These are phyloP conservation scores for Eruca vesicaria DNA, from an alignment of 441 rosid species.

Conservation along the genomic window DNA sequence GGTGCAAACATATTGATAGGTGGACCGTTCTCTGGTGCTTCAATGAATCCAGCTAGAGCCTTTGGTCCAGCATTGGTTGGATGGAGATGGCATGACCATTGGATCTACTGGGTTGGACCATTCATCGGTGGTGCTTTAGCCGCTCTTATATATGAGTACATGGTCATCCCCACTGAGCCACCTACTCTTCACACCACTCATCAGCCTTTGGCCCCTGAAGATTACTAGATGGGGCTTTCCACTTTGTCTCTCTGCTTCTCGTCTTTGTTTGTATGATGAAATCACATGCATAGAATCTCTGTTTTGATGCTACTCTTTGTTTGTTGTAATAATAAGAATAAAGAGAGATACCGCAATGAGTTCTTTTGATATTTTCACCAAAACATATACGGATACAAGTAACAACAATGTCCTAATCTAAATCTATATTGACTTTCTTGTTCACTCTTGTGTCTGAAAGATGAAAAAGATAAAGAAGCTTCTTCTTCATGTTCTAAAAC, in stretches of 20 bases:
- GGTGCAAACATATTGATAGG: slow-evolving; percentile 79
- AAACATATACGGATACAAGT: slow-evolving; percentile 18
- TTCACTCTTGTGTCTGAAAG: not conserved
- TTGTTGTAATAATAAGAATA: slow-evolving; percentile 26
- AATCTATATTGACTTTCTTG: slow-evolving; percentile 11
- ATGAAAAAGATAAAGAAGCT: not conserved
- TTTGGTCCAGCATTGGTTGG: slow-evolving; percentile 87
- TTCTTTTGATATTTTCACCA: slow-evolving; percentile 2
- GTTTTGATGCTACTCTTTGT: slow-evolving; percentile 15
- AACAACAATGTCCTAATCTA: slow-evolving; percentile 6
- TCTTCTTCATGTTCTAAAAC: not conserved
- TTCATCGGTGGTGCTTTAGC: slow-evolving; percentile 69
- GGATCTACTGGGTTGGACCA: slow-evolving; percentile 92
- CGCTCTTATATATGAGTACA: slow-evolving; percentile 60
- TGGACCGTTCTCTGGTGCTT: slow-evolving; percentile 78
- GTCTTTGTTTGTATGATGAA: slow-evolving; percentile 14
- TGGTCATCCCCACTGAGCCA: slow-evolving; percentile 59
- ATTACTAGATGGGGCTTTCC: slow-evolving; percentile 45
- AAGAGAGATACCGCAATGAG: slow-evolving; percentile 3
- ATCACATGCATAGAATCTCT: slow-evolving; percentile 15
- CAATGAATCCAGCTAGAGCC: slow-evolving; percentile 85
- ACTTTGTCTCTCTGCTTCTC: not conserved
- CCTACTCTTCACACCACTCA: slow-evolving; percentile 40
- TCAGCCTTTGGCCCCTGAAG: slow-evolving; percentile 83
- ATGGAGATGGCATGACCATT: slow-evolving; percentile 85